Evolutionary conservation across 2,329 filamentous ascomycete genomes (phyloP).

Genomic region (Dryadomyces quercus-mongolicae): DNA sequence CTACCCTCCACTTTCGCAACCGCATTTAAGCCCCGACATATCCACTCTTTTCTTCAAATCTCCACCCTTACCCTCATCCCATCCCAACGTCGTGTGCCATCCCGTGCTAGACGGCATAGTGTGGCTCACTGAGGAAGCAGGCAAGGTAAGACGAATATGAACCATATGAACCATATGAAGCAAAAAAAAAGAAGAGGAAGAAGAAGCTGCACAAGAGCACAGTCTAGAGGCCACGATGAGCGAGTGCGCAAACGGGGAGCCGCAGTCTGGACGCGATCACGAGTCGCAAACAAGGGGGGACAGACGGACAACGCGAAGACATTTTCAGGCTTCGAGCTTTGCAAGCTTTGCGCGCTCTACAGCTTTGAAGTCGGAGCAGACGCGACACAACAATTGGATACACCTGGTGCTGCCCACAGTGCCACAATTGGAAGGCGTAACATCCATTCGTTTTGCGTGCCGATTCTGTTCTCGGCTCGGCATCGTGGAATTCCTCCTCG

Average conservation of each 20-base stretch:
- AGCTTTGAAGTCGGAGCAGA: no score
- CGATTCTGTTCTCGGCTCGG: no score
- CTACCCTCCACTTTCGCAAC: conserved; percentile 13
- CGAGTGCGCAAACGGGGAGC: no score
- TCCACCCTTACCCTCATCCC: conserved; percentile 10
- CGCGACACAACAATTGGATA: not conserved
- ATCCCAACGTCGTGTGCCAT: conserved; percentile 7
- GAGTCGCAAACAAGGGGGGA: no score
- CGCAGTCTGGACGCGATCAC: no score
- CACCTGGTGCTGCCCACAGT: not conserved
- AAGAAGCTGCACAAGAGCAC: not conserved
- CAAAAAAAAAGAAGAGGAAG: no score
- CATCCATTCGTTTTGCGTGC: no score
- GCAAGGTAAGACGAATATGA: conserved; percentile 1
- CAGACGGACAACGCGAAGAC: no score
- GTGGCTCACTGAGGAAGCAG: conserved; percentile 6
- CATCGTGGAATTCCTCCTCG: no score
- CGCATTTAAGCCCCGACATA: conserved; percentile 14
- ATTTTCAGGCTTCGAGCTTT: no score
- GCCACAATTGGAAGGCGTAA: not conserved
- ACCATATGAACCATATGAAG: no score
- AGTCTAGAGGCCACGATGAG: not conserved
- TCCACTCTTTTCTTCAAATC: conserved; percentile 12
- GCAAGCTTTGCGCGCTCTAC: no score
- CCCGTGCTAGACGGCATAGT: conserved; percentile 3